phyloP scores from a whole-genome alignment of 768 basidiomycete genomes.

The Suillus spraguei region DNA sequence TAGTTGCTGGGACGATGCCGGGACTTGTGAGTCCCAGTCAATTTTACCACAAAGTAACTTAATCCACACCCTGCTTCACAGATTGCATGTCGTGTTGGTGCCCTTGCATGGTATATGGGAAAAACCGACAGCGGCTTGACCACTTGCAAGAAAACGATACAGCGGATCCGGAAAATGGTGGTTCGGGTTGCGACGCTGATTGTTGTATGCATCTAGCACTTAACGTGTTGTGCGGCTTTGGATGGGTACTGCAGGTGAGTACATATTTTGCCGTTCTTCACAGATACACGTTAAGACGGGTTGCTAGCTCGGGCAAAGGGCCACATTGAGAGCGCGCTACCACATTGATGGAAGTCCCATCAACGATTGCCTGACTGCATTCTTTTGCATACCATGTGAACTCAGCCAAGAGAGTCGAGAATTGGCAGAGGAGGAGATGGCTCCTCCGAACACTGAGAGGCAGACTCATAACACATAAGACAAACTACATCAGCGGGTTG shows the following conservation, averaged over 20 bases:
- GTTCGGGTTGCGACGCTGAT: conserved; percentile 21
- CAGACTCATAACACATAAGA: background rate
- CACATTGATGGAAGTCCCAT: conserved; percentile 46
- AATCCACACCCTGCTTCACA: background rate
- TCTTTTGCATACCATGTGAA: conserved; percentile 49
- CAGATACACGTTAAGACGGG: background rate
- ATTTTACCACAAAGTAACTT: background rate
- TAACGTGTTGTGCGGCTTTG: conserved; percentile 3
- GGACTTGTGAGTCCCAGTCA: conserved; percentile 5
- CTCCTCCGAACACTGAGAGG: no score
- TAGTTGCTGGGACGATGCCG: conserved; percentile 7
- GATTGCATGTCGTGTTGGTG: conserved; percentile 32
- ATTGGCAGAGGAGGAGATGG: conserved; percentile 45
- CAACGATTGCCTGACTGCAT: conserved; percentile 43
- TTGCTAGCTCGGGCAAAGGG: conserved; percentile 37
- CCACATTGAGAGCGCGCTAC: conserved; percentile 44
- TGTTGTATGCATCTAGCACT: conserved; percentile 20
- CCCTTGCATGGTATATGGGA: conserved; percentile 42
- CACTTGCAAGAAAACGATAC: conserved; percentile 34
- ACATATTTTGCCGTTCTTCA: background rate
- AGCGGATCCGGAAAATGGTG: conserved; percentile 41
- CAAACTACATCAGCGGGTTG: no score
- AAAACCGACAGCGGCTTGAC: conserved; percentile 37
- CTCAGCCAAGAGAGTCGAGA: conserved; percentile 52
- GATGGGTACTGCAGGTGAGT: conserved; percentile 13